Evolutionary conservation across 768 basidiomycete species (phyloP).

Genomic region (Aureoboletus auriporus): DNA sequence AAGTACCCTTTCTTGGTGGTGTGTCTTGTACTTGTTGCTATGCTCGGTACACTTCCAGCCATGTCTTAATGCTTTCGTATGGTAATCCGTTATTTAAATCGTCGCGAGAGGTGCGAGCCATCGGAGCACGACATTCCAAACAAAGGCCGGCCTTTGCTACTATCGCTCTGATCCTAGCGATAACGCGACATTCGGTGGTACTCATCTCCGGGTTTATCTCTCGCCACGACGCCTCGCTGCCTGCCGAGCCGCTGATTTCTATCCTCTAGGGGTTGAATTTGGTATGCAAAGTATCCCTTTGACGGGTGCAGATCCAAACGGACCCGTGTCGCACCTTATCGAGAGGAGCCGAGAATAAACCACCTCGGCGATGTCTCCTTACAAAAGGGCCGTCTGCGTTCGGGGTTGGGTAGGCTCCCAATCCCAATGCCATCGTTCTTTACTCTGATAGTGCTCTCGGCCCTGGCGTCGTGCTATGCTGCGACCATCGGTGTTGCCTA

Average conservation of each 20-base stretch:
- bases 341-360: conserved; percentile 16
- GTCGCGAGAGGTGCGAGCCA: conserved; percentile 6
- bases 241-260: conserved; percentile 3
- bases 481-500: conserved; percentile 3
- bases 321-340: conserved; percentile 14
- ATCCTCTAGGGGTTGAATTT: conserved; percentile 5
- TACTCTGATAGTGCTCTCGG: conserved; percentile 5
- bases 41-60: conserved; percentile 32
- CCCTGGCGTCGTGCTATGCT: conserved; percentile 10
- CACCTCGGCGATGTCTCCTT: conserved; percentile 6
- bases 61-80: conserved; percentile 36
- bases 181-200: background rate
- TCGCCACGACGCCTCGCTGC: conserved; percentile 6
- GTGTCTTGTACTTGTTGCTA: conserved; percentile 30
- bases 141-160: background rate
- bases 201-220: conserved; percentile 7
- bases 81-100: conserved; percentile 30
- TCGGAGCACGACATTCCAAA: conserved; percentile 6
- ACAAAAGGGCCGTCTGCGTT: conserved; percentile 13
- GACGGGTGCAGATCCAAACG: conserved; percentile 9
- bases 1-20: conserved; percentile 23
- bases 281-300: background rate
- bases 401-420: background rate
- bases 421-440: background rate
- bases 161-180: conserved; percentile 4